These are phyloP conservation scores for Mycena epipterygia DNA, from an alignment of 768 basidiomycete genomes.

Conservation along the genomic window DNA sequence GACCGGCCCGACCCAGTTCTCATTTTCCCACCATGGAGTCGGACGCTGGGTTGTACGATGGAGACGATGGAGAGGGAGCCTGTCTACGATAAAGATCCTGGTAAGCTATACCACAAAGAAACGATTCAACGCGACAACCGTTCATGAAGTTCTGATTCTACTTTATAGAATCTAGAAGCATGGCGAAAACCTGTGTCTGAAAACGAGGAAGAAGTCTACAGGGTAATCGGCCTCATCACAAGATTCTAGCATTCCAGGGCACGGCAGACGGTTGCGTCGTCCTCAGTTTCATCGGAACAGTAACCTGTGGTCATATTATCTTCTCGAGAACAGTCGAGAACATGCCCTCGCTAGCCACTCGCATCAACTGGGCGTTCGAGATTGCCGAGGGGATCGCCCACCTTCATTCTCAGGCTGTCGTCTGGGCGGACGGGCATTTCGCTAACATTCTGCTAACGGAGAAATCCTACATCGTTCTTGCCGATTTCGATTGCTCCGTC, in stretches of 20 bases:
- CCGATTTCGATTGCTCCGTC: constrained; percentile 29
- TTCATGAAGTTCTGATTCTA: too few relatives aligned
- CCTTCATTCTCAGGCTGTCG: constrained; percentile 25
- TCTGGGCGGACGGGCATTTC: constrained; percentile 33
- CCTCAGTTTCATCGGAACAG: not conserved
- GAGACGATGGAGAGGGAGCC: too few relatives aligned
- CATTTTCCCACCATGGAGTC: too few relatives aligned
- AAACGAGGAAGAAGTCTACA: not conserved
- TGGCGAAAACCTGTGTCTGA: not conserved
- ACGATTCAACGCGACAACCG: too few relatives aligned
- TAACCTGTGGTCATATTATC: not conserved
- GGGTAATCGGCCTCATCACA: not conserved
- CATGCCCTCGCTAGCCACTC: not conserved
- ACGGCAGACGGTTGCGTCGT: not conserved
- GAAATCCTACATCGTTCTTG: constrained; percentile 28
- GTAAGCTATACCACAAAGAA: too few relatives aligned
- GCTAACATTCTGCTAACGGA: constrained; percentile 35
- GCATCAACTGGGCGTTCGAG: constrained; percentile 26
- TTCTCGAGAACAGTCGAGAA: not conserved
- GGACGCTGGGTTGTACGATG: too few relatives aligned
- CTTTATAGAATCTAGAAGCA: too few relatives aligned
- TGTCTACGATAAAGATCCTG: too few relatives aligned
- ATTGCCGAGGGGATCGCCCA: constrained; percentile 31
- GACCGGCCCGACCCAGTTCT: too few relatives aligned
- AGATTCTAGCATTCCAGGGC: not conserved